Evolutionary conservation across 2,329 filamentous ascomycete genomes (phyloP).

Genomic region (Colletotrichum acutatum): DNA sequence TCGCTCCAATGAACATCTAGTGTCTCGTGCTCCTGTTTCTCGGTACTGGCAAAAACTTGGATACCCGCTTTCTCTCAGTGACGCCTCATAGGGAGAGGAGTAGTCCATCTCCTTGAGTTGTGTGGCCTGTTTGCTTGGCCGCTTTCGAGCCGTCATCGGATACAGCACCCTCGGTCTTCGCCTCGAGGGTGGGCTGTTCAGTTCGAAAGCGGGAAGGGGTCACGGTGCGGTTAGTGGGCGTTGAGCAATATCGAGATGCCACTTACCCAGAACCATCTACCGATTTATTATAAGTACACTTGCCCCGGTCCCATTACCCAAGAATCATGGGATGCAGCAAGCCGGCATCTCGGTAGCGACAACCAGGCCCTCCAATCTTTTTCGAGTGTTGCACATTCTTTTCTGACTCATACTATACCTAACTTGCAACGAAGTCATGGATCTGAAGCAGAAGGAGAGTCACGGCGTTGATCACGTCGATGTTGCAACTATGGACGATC

Average conservation of each 20-base stretch:
- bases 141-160: neutral
- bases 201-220: neutral
- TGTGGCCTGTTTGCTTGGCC: neutral
- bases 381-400: neutral
- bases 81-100: slow-evolving; percentile 1
- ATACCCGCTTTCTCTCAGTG: neutral
- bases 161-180: neutral
- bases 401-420: neutral
- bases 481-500: neutral
- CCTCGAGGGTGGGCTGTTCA: neutral
- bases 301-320: neutral
- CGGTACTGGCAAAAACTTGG: neutral
- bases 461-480: slow-evolving; percentile 15
- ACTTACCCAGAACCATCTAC: neutral
- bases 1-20: slow-evolving; percentile 23
- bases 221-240: neutral
- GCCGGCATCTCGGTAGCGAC: neutral
- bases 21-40: neutral
- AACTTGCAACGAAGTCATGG: neutral
- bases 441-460: slow-evolving; percentile 24
- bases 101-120: neutral
- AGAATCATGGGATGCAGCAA: neutral
- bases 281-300: slow-evolving; percentile 15
- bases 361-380: neutral
- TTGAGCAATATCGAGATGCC: slow-evolving; percentile 5